Conservation (phyloP, 177 flowering plant genomes). For the Telopea speciosissima region DNA sequence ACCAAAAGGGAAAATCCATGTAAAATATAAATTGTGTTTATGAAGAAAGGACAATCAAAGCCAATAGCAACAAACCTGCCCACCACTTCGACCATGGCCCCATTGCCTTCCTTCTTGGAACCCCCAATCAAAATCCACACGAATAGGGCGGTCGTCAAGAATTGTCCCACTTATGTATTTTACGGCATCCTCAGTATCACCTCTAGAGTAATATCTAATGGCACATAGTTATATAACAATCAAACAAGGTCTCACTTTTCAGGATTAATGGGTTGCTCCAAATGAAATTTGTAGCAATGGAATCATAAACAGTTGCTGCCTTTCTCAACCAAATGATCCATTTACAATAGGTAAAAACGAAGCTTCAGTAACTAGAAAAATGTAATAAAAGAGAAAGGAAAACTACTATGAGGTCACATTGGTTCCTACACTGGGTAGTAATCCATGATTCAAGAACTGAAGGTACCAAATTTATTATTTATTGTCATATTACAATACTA, state of each 20-base stretch:
- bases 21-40: not conserved
- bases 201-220: constrained; percentile 84
- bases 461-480: not conserved
- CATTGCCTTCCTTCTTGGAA: constrained; percentile 98
- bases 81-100: constrained; percentile 98
- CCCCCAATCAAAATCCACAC: constrained; percentile 99
- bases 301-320: not conserved
- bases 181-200: constrained; percentile 87
- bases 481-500: not conserved
- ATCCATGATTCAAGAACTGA: not conserved
- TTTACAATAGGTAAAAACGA: not conserved
- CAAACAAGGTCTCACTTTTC: not conserved
- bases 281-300: not conserved
- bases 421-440: too few species aligned
- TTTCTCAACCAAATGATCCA: not conserved
- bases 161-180: constrained; percentile 96
- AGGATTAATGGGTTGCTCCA: not conserved
- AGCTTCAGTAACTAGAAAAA: not conserved
- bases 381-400: not conserved
- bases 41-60: not conserved
- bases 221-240: constrained; percentile 4
- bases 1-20: constrained; percentile 5
- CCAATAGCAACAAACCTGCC: constrained; percentile 46
- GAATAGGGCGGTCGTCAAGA: constrained; percentile 96
- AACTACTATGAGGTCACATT: too few species aligned